Evolutionary conservation across 345 rosid species (phyloP), one percentile per base, ranked within the genome.

Genomic region (Murraya paniculata): DNA sequence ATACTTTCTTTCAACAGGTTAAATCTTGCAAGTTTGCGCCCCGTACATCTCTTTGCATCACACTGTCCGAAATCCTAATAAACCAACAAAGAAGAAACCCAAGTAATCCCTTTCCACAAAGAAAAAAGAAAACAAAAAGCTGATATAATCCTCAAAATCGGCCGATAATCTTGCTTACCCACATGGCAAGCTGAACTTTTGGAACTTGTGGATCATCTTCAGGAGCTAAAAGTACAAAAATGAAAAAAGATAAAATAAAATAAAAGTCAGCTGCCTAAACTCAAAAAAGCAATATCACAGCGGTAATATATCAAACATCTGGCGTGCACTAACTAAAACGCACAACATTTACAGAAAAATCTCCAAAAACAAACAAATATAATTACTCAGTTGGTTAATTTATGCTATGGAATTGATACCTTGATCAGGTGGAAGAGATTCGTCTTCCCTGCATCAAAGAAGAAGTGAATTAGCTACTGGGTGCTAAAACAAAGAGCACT

Each of bases 21-120:
- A 81, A 94, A 96, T 93, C 99, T 91, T 61, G 93, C 78, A 77
- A 94, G 97, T 77, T 96, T 94, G 71, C 99, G 97, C 71, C 99
- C 98, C 0, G 99, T 96, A 85, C 99, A 96, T 88, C 91, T 87
- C 87, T 94, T 96, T 30, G 97, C 92, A 87, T 93, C 98, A 82
- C 99, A 93, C 74, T 97, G 98, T 72, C 98, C 95, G 83, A 97
- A 94, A 83, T 97, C 98, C 95, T 94, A 86, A 65, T 58, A 22
- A 82, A 72, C 53, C 61, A 79, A 82, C 36, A 81, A 22, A 38
- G 25, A 71, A 9, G 21, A 19, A 69, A 84, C 64, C 55, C 53
- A 76, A 66, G 24, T 66, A 75, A 13, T 45, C 31, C 57, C 41
- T 50, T 66, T 22, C 11, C 61, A n/a, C 27, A 62, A 24, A 41